Base-by-base conservation (phyloP, 805 yeast genomes). In the Yamadazyma insecticola region DNA sequence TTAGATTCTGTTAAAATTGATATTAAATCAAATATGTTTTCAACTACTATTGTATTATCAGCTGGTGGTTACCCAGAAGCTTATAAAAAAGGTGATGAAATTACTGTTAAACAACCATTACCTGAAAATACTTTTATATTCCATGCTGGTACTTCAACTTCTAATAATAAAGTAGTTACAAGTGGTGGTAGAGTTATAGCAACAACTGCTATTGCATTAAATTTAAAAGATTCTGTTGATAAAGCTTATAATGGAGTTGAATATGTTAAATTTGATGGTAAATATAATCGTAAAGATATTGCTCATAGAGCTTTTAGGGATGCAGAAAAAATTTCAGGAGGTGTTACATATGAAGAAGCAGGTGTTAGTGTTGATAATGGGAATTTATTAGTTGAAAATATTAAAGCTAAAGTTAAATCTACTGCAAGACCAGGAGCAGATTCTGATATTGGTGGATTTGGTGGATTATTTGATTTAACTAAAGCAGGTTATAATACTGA, bases 301-400 rank as follows among this genome's bases (percentile, higher is more conserved):
- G 98, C 97, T 2, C 95, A 92, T 64, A 78, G 94, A 51, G 98
- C 97, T 3, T 88, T 92, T 70, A 75, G 85, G 44, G 78, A 74
- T 26, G 55, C 56, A 7, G 52, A 46, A 10, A 41, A 36, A 16
- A n/a, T n/a, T n/a, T 21, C 30, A 3, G 37, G 47, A 6, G 69
- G 67, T 22, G 76, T 90, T 47, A 92, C 98, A 1, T 92, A 92
- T 48, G 97, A 87, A 36, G 86, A 80, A 42, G 86, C 98, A 12
- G 99, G 99, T 63, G 99, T 92, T 23, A 87, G 96, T 30, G 97
- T 92, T 27, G 99, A 92, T 55, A 81, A 84, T 39, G 99, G 99
- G 46, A 92, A 92, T 62, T 54, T 72, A 45, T 74, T 92, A 35
- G 97, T 92, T 26, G 89, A 89, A 55, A 78, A 81, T 48, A 92